Percentiles rank a stretch among this genome's conserved stretches.
Evolutionary conservation across 1,139 yeast species (phyloP).

Genomic region (Magnusiomyces paraingens): DNA sequence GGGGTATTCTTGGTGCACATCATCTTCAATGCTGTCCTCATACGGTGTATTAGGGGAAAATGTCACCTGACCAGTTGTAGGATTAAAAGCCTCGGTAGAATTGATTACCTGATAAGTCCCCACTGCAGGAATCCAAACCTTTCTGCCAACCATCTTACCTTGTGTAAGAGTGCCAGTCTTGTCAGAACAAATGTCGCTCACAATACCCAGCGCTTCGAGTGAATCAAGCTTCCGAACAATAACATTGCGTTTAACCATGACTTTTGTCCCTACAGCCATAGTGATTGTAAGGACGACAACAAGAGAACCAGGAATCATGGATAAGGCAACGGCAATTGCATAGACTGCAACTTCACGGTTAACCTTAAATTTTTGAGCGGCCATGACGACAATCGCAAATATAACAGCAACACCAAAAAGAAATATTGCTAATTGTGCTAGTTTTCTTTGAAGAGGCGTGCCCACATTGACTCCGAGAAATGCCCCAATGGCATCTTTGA

Average conservation of each 20-base stretch:
- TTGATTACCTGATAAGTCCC: conserved; percentile 60
- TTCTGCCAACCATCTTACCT: conserved; percentile 69
- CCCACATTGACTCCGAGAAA: conserved; percentile 72
- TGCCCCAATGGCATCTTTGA: conserved; percentile 51
- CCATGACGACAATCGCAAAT: conserved; percentile 77
- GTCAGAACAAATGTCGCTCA: conserved; percentile 76
- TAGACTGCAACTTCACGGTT: conserved; percentile 69
- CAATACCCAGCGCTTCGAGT: conserved; percentile 72
- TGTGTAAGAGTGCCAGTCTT: conserved; percentile 79
- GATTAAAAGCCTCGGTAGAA: conserved; percentile 67
- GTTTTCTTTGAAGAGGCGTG: conserved; percentile 63
- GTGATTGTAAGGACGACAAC: conserved; percentile 78
- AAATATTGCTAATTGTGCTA: conserved; percentile 63
- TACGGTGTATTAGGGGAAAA: conserved; percentile 34
- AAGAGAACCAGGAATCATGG: conserved; percentile 79
- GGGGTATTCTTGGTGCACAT: conserved; percentile 10
- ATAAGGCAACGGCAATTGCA: conserved; percentile 77
- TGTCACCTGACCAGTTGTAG: conserved; percentile 53
- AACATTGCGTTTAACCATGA: conserved; percentile 65
- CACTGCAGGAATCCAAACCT: conserved; percentile 66
- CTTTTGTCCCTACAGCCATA: conserved; percentile 81
- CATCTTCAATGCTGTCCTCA: conserved; percentile 33
- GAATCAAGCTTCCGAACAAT: conserved; percentile 75
- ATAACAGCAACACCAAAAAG: conserved; percentile 66
- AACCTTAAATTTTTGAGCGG: conserved; percentile 61